Evolutionary conservation across 305 asterid genomes (phyloP).

Genomic region (Solanum hybrid): DNA sequence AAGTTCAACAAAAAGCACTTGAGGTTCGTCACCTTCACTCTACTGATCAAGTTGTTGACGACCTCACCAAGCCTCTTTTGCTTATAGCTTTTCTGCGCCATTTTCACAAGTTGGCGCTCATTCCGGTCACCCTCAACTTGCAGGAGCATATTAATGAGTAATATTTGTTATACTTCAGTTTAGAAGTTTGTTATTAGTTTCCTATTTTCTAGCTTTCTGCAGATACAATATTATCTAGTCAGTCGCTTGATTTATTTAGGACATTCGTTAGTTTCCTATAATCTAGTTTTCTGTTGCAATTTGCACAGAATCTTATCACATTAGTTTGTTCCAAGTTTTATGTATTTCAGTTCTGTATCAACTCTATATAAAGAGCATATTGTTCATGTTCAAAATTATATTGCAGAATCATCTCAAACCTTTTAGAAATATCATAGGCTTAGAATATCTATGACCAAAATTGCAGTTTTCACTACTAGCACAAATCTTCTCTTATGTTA

Average conservation of each 20-base stretch:
- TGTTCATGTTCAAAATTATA: not conserved
- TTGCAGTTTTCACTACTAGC: not conserved
- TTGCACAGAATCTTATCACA: not conserved
- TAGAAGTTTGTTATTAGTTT: not conserved
- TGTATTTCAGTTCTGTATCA: not conserved
- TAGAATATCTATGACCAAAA: not conserved
- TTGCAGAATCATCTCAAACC: not conserved
- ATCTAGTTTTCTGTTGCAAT: not conserved
- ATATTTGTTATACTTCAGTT: not conserved
- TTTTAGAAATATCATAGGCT: not conserved
- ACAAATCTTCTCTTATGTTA: not conserved
- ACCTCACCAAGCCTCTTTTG: not conserved
- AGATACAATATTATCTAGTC: not conserved
- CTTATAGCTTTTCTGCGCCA: not conserved
- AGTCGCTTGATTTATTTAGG: not conserved
- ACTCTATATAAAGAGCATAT: not conserved
- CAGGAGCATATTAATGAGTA: not conserved
- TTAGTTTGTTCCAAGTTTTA: not conserved
- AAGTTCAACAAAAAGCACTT: not conserved
- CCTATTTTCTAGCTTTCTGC: not conserved
- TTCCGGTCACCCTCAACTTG: not conserved
- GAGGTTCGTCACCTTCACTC: not conserved
- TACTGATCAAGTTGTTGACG: not conserved
- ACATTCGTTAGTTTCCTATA: not conserved
- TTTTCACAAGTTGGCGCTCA: not conserved